Base-by-base conservation (phyloP, 352 stramenopile genomes). In the Phytophthora vignae region DNA sequence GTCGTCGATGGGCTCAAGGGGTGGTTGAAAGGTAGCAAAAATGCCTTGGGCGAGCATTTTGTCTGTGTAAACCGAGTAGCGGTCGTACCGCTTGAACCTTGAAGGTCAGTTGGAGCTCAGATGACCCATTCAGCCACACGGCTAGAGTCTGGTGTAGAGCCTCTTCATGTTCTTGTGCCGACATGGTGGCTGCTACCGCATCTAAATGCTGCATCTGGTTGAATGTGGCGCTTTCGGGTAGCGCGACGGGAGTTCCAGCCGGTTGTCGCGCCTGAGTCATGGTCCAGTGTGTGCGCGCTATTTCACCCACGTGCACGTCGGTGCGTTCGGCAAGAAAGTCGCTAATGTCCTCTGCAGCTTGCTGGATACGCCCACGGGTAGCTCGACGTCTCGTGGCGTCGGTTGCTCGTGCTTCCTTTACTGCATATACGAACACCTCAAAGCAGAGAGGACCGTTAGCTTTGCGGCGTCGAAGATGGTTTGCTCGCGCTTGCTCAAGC, bases 1-100 rank as follows among this genome's bases (percentile, higher is more conserved):
- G 31, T 73, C 50, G 2, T 67, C 46, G 7, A 8, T n/a, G 15
- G 64, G 55, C 22, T 66, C 64, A 33, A 25, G 31, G 10, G 64
- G 55, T 6, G 12, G 33, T 10, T 61, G 9, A 33, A 61, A 67
- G 14, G 55, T 48, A 17, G 31, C 12, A 27, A 72, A 72, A 4
- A 72, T 52, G 1, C 56, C 56, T n/a, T 46, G 14, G 2, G 19
- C 22, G 2, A 72, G 17, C 19, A 17, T 14, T 8, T 19, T 65
- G 46, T 49, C 3, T 49, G 6, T 46, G 46, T 11, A 65, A 19
- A 22, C 59, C 59, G 19, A 65, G 59, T 25, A 65, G 46, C 6
- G n/a, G 4, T 2, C 59, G 59, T 5, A 65, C 14, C 46, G 22
- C 59, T 22, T 56, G 17, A 0, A 65, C 59, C 10, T 65, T 57